phyloP scores from a whole-genome alignment of 257 asterid genomes.

The Primulina huaijiensis region DNA sequence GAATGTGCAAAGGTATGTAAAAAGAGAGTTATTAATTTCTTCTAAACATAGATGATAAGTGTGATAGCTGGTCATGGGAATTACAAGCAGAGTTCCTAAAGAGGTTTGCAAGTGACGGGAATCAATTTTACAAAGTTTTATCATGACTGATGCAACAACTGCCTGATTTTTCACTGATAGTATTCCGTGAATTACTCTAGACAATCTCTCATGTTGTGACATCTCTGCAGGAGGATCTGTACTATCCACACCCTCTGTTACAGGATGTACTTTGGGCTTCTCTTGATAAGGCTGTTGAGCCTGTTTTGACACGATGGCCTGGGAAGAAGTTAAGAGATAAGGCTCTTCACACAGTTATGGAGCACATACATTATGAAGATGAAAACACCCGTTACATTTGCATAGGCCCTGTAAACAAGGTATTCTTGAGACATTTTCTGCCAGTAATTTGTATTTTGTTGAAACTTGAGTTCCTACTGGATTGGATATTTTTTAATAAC shows the following conservation, averaged over 20 bases:
- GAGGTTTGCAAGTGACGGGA: neutral
- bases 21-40: constrained; percentile 11
- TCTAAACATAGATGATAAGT: neutral
- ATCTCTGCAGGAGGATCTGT: constrained; percentile 85
- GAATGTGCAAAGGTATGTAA: constrained; percentile 89
- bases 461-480: too few relatives aligned
- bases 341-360: constrained; percentile 67
- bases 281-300: constrained; percentile 78
- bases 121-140: neutral
- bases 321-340: constrained; percentile 84
- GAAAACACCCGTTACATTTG: constrained; percentile 91
- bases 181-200: too few relatives aligned
- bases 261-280: constrained; percentile 92
- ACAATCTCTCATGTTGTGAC: constrained; percentile 12
- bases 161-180: too few relatives aligned
- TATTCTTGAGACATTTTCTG: constrained; percentile 23
- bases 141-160: neutral
- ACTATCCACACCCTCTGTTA: constrained; percentile 86
- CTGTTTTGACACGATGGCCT: constrained; percentile 85
- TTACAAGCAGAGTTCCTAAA: neutral
- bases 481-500: too few relatives aligned
- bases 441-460: too few relatives aligned
- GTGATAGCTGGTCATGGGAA: too few relatives aligned
- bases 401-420: constrained; percentile 98
- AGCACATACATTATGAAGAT: constrained; percentile 96